Conservation (phyloP, 2,329 filamentous ascomycete species). For the Pseudopyricularia javanii region DNA sequence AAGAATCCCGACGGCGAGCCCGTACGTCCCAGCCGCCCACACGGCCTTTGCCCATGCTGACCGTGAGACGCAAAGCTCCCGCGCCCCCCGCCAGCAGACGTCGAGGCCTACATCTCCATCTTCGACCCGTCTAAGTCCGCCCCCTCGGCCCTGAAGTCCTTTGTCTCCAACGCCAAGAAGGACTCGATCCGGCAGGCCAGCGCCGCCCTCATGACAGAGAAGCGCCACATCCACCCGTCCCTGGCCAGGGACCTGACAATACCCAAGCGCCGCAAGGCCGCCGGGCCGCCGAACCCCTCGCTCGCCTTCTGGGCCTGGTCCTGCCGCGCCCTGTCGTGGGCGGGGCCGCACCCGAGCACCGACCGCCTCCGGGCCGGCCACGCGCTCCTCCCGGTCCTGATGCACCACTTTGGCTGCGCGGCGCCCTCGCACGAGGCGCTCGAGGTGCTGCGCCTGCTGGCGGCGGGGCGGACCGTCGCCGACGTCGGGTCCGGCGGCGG, state of each 20-base stretch:
- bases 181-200: constrained; percentile 44
- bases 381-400: constrained; percentile 59
- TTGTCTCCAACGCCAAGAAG: constrained; percentile 52
- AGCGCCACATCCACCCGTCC: constrained; percentile 36
- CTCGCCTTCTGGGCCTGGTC: constrained; percentile 56
- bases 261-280: constrained; percentile 30
- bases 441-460: constrained; percentile 43
- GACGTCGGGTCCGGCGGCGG: constrained; percentile 63
- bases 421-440: constrained; percentile 57
- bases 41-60: neutral
- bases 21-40: neutral
- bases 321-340: constrained; percentile 52
- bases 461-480: constrained; percentile 39
- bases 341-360: constrained; percentile 42
- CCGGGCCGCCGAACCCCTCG: constrained; percentile 46
- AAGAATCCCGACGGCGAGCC: constrained; percentile 18
- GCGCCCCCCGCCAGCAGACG: constrained; percentile 42
- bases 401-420: constrained; percentile 69
- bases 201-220: constrained; percentile 40
- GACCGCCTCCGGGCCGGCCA: constrained; percentile 36
- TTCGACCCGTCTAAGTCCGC: constrained; percentile 49
- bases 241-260: constrained; percentile 25
- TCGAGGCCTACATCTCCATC: constrained; percentile 53
- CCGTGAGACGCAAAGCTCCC: constrained; percentile 17
- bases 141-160: constrained; percentile 47